phyloP scores from a whole-genome alignment of 306 rosid genomes.

The Dryas octopetala region DNA sequence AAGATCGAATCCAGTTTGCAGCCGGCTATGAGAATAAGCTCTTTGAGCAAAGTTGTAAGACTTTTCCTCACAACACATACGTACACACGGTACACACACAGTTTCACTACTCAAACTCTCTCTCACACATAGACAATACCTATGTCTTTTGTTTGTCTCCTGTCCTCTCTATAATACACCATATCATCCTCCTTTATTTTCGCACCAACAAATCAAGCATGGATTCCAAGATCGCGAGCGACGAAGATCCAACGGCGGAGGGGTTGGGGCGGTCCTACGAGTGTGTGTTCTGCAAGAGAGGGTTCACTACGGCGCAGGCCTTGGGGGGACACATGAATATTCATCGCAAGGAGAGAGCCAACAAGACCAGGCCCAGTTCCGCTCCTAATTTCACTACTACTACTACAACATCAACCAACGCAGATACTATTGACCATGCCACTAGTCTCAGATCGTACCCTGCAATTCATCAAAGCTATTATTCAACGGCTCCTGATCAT shows the following conservation, averaged over 20 bases:
- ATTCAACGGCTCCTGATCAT: constrained; percentile 28
- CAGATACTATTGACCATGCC: constrained; percentile 4
- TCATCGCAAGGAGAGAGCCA: constrained; percentile 72
- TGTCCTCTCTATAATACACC: constrained; percentile 1
- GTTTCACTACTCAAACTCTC: constrained; percentile 31
- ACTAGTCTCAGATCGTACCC: constrained; percentile 37
- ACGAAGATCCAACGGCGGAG: constrained; percentile 35
- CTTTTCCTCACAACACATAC: constrained; percentile 43
- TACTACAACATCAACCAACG: neutral
- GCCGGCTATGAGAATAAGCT: constrained; percentile 61
- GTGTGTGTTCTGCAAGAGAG: constrained; percentile 89
- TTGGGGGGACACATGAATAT: constrained; percentile 94
- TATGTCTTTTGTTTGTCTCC: constrained; percentile 48
- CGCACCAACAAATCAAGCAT: constrained; percentile 5
- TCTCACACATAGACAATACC: constrained; percentile 38
- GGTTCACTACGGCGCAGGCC: constrained; percentile 91
- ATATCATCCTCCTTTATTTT: neutral
- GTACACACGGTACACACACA: too few relatives aligned
- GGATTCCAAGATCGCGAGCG: constrained; percentile 61
- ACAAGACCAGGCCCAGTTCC: constrained; percentile 30
- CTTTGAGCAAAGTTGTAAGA: constrained; percentile 48
- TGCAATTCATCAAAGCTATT: constrained; percentile 30
- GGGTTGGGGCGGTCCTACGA: constrained; percentile 67
- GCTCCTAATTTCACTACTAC: constrained; percentile 28
- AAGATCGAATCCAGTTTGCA: neutral